Percentiles rank a stretch among this genome's conserved stretches.
phyloP scores from a whole-genome alignment of 176 grass and related monocot genomes.

The Ensete glaucum region DNA sequence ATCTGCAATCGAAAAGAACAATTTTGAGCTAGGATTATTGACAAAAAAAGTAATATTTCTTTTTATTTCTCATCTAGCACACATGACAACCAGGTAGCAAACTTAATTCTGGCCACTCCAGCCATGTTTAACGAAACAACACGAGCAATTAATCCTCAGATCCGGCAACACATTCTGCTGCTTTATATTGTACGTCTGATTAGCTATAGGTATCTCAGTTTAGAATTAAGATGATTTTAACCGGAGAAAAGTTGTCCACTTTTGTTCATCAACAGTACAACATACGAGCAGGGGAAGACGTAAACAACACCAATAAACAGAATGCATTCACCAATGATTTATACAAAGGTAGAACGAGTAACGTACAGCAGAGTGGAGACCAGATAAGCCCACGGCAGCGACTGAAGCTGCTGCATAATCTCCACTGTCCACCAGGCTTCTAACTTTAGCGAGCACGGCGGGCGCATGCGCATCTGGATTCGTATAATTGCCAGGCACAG shows the following conservation, averaged over 20 bases:
- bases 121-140: too few species aligned
- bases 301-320: not conserved
- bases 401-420: conserved; percentile 56
- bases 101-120: too few species aligned
- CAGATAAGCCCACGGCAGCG: conserved; percentile 53
- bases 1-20: conserved; percentile 38
- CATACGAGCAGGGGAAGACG: not conserved
- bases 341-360: not conserved
- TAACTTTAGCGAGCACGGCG: conserved; percentile 59
- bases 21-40: not conserved
- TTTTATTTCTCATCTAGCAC: not conserved
- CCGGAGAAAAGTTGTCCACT: too few species aligned
- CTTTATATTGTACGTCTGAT: not conserved
- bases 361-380: conserved; percentile 49
- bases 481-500: conserved; percentile 72
- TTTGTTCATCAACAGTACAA: too few species aligned
- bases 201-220: too few species aligned
- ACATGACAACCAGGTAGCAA: not conserved
- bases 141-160: not conserved
- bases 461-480: conserved; percentile 61
- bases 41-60: conserved; percentile 12
- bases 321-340: not conserved
- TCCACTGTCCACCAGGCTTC: conserved; percentile 67
- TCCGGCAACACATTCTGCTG: not conserved
- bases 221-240: too few species aligned